A percentile compares a stretch with the other conserved stretches of the same genome.
Evolutionary conservation across 805 yeast genomes (phyloP).

Genomic region (Millerozyma miso): DNA sequence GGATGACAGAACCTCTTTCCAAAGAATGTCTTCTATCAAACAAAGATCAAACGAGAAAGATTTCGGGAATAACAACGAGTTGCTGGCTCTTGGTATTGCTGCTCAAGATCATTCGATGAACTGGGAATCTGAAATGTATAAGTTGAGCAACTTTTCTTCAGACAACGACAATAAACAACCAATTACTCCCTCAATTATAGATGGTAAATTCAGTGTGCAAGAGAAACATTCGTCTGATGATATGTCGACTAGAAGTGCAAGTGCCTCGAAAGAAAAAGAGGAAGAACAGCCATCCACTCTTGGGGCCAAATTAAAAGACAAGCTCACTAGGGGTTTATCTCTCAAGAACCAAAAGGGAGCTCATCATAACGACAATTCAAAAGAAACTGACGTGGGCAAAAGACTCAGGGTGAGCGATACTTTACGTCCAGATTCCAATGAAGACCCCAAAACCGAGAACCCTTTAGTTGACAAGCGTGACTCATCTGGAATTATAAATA

Average conservation of each 20-base stretch:
- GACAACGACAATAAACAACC: slow-evolving; percentile 17
- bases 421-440: slow-evolving; percentile 6
- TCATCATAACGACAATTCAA: slow-evolving; percentile 4
- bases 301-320: slow-evolving; percentile 41
- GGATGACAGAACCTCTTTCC: slow-evolving; percentile 92
- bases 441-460: slow-evolving; percentile 3
- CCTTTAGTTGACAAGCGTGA: slow-evolving; percentile 5
- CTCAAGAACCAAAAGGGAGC: slow-evolving; percentile 13
- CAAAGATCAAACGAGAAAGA: slow-evolving; percentile 3
- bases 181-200: slow-evolving; percentile 7
- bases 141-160: slow-evolving; percentile 31
- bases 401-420: slow-evolving; percentile 24
- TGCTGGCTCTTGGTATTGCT: slow-evolving; percentile 73
- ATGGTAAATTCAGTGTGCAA: slow-evolving; percentile 5
- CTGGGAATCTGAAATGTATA: slow-evolving; percentile 68
- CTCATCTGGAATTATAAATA: slow-evolving; percentile 7
- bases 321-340: slow-evolving; percentile 42
- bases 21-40: slow-evolving; percentile 39
- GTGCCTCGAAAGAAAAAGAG: slow-evolving; percentile 6
- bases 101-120: slow-evolving; percentile 75
- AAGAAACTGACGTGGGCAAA: not conserved
- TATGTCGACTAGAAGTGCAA: slow-evolving; percentile 4
- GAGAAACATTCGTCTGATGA: slow-evolving; percentile 5
- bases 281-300: slow-evolving; percentile 16
- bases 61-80: slow-evolving; percentile 36